A percentile compares a stretch with the other conserved stretches of the same genome.
Evolutionary conservation across 75 land plant species (phyloP).

Genomic region (Cupressus sempervirens): DNA sequence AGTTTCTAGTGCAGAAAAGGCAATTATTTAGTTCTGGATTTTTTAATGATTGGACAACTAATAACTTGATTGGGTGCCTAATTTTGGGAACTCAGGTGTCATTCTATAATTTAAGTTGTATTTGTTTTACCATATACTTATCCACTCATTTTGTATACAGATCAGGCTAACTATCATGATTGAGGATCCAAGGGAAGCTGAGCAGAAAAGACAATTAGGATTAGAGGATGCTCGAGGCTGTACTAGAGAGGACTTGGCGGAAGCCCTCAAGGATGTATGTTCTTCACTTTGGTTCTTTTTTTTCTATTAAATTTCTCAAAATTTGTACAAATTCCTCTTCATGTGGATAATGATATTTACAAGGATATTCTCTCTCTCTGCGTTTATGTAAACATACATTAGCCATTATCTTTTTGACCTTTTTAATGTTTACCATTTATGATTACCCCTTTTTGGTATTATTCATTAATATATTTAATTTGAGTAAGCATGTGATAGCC

Average conservation of each 20-base stretch:
- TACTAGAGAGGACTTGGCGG: constrained; percentile 82
- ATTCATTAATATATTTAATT: neutral
- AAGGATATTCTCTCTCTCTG: neutral
- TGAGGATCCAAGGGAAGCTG: constrained; percentile 87
- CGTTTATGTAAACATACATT: neutral
- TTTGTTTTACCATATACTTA: neutral
- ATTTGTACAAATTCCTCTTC: neutral
- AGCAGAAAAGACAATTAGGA: constrained; percentile 61
- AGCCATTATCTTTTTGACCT: neutral
- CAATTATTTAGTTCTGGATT: neutral
- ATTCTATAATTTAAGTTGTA: neutral
- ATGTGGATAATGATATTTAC: neutral
- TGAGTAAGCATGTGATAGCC: neutral
- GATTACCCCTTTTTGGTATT: neutral
- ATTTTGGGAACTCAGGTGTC: neutral
- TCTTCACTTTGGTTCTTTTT: constrained; percentile 1
- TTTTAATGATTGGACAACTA: neutral
- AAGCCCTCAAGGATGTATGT: constrained; percentile 72
- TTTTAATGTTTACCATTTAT: neutral
- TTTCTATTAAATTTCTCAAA: neutral
- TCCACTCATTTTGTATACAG: constrained; percentile 25
- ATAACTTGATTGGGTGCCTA: neutral
- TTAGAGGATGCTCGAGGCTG: constrained; percentile 68
- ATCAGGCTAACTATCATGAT: constrained; percentile 85
- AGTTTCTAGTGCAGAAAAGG: neutral